Evolutionary conservation across 2,329 filamentous ascomycete species (phyloP).

Genomic region (Aspergillus pseudoterreus): DNA sequence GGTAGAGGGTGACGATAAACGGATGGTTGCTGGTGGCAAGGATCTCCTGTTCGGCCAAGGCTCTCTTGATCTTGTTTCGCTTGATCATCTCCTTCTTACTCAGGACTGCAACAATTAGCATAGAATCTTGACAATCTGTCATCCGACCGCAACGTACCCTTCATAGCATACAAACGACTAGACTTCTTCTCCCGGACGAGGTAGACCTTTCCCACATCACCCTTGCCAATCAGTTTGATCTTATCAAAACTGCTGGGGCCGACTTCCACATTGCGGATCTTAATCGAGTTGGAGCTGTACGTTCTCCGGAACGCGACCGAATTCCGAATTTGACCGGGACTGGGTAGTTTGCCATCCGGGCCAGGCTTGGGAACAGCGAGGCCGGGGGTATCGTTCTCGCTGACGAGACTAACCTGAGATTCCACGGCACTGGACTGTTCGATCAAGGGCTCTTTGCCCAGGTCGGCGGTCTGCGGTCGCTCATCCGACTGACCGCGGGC

Average conservation of each 20-base stretch:
- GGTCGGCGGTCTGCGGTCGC: slow-evolving; percentile 78
- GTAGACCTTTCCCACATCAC: slow-evolving; percentile 97
- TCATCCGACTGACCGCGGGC: slow-evolving; percentile 57
- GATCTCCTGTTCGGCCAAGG: slow-evolving; percentile 95
- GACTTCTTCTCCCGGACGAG: slow-evolving; percentile 98
- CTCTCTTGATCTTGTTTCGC: slow-evolving; percentile 99
- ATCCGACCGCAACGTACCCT: slow-evolving; percentile 61
- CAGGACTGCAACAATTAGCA: slow-evolving; percentile 63
- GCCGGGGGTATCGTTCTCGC: slow-evolving; percentile 31
- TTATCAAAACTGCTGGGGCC: slow-evolving; percentile 96
- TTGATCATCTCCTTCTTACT: slow-evolving; percentile 99
- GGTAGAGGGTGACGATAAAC: slow-evolving; percentile 97
- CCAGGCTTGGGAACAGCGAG: slow-evolving; percentile 32
- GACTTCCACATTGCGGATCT: slow-evolving; percentile 94
- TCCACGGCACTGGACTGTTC: slow-evolving; percentile 53
- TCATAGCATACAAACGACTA: slow-evolving; percentile 93
- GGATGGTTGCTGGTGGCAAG: slow-evolving; percentile 97
- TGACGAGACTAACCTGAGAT: slow-evolving; percentile 53
- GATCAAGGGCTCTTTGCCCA: slow-evolving; percentile 75
- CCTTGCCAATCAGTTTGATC: slow-evolving; percentile 98
- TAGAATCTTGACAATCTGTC: slow-evolving; percentile 4
- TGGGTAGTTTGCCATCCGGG: slow-evolving; percentile 61
- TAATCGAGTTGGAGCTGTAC: slow-evolving; percentile 99
- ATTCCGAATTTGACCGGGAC: slow-evolving; percentile 62
- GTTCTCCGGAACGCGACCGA: slow-evolving; percentile 81